Conservation (phyloP, 768 basidiomycete species). For the Candolleomyces aberdarensis region DNA sequence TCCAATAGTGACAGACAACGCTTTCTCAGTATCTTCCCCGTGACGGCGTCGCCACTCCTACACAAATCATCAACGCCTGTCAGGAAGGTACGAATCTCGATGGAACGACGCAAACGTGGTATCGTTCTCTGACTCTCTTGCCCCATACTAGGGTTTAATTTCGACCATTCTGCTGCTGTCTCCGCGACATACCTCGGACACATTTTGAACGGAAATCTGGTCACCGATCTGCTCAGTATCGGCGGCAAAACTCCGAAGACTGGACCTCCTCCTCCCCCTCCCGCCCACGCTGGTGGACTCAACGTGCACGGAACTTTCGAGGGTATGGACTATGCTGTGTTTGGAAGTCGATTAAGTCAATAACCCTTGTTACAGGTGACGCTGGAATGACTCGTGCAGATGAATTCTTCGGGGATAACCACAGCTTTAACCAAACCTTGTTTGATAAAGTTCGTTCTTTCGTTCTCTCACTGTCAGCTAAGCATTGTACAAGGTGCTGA, state of each 20-base stretch:
- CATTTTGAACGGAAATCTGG: constrained; percentile 16
- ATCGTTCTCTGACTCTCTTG: background rate
- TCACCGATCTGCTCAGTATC: constrained; percentile 16
- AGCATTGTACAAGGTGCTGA: no score
- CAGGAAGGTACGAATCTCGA: constrained; percentile 11
- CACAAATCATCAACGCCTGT: constrained; percentile 11
- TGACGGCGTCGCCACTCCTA: constrained; percentile 12
- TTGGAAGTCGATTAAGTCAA: no score
- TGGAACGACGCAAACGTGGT: no score
- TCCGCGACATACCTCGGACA: constrained; percentile 13
- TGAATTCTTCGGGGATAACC: no score
- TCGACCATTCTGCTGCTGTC: constrained; percentile 11
- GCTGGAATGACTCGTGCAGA: no score
- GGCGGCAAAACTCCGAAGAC: constrained; percentile 15
- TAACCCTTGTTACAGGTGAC: no score
- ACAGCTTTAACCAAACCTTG: no score
- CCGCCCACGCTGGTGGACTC: no score
- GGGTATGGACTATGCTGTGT: no score
- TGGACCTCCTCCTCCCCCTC: constrained; percentile 11
- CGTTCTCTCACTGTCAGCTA: no score
- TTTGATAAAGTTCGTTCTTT: no score
- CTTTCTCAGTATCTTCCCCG: constrained; percentile 11
- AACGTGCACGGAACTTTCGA: no score
- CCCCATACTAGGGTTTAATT: constrained; percentile 11
- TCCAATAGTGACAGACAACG: background rate